Evolutionary conservation across 2,329 filamentous ascomycete species (phyloP), one percentile per base, ranked within the genome.

Genomic region (Colletotrichum navitas): DNA sequence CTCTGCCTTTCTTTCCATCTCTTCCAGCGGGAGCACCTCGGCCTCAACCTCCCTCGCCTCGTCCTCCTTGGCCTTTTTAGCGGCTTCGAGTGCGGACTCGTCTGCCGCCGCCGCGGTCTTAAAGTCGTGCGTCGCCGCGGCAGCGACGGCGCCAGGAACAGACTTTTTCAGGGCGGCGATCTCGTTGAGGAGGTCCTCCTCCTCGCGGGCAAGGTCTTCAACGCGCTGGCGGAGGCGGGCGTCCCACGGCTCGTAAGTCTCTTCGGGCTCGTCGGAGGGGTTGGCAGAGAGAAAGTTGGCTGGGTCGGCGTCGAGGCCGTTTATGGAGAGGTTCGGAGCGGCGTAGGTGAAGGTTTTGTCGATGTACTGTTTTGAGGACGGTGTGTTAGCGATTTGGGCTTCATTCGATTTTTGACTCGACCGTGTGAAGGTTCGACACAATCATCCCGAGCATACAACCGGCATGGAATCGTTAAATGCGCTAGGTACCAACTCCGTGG

Each of bases 161-260:
- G 80, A 79, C 73, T 86, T 85, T 79, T 90, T 90, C n/a, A 90
- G 83, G 39, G 82, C 81, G 10, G 90, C 89, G 75, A 92, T 90
- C 76, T 91, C 88, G 74, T 89, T 87, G 55, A 91, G 86, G 3
- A 92, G 84, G 76, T 89, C 88, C 77, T 91, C 89, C 75, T 92
- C 90, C 70, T 90, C 85, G 71, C 86, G 83, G 72, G 88, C 85
- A n/a, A 91, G 85, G 47, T 88, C 86, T 77, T 89, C 88, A 74
- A 91, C 87, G 75, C 85, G 86, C 72, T 85, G 83, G 76, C 89
- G 88, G 75, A 88, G 86, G 78, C 87, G 87, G 4, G 83, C 80
- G 82, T 91, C 88, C 76, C 91, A 91, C 41, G 89, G 86, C 75
- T 90, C 89, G 82, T 89, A 89, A 70, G 82, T 80, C 55, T 83